Base-by-base conservation (phyloP, 805 yeast genomes). In the Debaryomyces maramus region DNA sequence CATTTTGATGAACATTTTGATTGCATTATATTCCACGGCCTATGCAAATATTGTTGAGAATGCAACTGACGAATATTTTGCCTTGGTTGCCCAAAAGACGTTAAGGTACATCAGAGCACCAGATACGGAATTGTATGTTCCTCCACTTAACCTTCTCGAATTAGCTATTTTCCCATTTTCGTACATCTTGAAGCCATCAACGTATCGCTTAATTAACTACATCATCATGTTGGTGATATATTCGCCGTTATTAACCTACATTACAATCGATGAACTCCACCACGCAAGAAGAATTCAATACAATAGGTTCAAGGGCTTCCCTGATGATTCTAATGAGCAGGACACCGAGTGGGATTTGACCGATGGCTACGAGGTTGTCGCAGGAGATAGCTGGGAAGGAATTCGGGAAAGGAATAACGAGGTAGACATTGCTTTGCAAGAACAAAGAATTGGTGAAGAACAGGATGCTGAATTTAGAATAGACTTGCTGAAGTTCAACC, bases 71-170 rank as follows among this genome's bases (percentile, higher is more conserved):
- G 96, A 88, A 58, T 88, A 83, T 56, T 75, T 88, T 69, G 95
- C 95, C 0, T 73, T 87, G 39, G 85, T 85, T 49, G 86, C 96
- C 3, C 85, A 85, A 46, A 87, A 88, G 68, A 87, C 95, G 0
- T 72, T 88, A 50, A 73, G 90, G 45, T 88, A 85, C 57, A 80
- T 88, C 38, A 73, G 96, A 51, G 96, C 96, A 0, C 96, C 96
- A 0, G 96, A 88, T 64, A 83, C 80, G 42, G 80, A 85, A 54
- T 85, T 88, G 29, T 88, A 79, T 57, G 89, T 87, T 18, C 91
- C 96, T 4, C 96, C 96, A 4, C 73, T 87, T 47, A 88, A 88
- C 58, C 58, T 88, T 49, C 62, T 88, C 39, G 96, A 88, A 60
- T 35, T 83, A 1, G 21, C 49, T 4, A 46, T 70, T 13, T 36